phyloP scores from a whole-genome alignment of 2,329 filamentous ascomycete species.

The Alternaria tenuissima region DNA sequence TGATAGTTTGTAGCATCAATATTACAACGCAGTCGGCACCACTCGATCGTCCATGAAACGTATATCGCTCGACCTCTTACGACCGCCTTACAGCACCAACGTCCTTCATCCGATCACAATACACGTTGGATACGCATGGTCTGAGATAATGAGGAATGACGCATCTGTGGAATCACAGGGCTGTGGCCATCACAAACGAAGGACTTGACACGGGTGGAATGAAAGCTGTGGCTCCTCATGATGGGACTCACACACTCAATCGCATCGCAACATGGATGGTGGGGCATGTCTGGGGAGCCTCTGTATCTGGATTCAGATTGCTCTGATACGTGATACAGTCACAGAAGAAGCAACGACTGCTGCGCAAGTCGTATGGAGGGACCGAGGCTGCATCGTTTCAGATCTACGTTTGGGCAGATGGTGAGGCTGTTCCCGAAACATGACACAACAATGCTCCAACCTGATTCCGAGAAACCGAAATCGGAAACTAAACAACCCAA shows the following conservation, averaged over 20 bases:
- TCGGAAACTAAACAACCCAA: slow-evolving; percentile 22
- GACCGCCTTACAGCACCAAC: background rate
- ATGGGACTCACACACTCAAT: background rate
- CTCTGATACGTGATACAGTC: background rate
- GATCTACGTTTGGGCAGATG: slow-evolving; percentile 32
- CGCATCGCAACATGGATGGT: background rate
- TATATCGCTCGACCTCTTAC: background rate
- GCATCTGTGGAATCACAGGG: background rate
- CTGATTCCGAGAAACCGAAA: slow-evolving; percentile 12
- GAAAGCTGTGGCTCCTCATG: background rate
- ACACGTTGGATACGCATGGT: background rate
- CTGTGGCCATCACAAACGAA: background rate
- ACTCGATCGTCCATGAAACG: background rate
- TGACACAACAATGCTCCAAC: slow-evolving; percentile 8
- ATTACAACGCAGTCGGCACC: background rate
- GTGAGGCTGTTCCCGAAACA: slow-evolving; percentile 37
- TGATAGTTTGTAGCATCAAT: background rate
- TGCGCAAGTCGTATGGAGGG: background rate
- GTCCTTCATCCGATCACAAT: background rate
- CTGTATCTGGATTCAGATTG: background rate
- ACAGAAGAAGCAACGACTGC: slow-evolving; percentile 1
- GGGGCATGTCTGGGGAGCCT: slow-evolving; percentile 1
- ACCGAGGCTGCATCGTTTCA: slow-evolving; percentile 37
- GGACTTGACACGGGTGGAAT: background rate
- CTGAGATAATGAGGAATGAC: background rate